Conservation (phyloP, 2,329 filamentous ascomycete genomes). For the Colletotrichum lupini region DNA sequence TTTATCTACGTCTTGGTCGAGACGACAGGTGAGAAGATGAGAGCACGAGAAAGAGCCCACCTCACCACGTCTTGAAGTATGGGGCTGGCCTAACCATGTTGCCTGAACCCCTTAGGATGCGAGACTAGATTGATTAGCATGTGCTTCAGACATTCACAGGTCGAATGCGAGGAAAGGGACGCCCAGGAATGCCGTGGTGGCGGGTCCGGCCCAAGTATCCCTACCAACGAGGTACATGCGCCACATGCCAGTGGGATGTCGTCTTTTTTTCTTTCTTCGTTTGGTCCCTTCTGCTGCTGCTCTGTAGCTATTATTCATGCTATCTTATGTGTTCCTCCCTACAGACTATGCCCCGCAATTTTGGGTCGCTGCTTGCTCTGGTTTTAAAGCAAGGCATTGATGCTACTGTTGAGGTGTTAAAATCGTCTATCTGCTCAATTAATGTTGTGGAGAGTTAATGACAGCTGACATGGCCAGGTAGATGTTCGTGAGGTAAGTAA, state of each 20-base stretch:
- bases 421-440: too few species aligned
- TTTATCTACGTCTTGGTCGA: conserved; percentile 22
- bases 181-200: conserved; percentile 32
- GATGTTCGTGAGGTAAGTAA: background rate
- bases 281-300: background rate
- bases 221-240: conserved; percentile 28
- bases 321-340: background rate
- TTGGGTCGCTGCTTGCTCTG: background rate
- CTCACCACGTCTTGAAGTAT: background rate
- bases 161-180: conserved; percentile 22
- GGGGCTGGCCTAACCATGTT: conserved; percentile 8
- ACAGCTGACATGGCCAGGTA: too few species aligned
- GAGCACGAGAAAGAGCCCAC: background rate
- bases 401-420: too few species aligned
- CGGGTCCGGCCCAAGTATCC: conserved; percentile 26
- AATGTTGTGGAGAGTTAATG: background rate
- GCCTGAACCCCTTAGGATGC: conserved; percentile 30
- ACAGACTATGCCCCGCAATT: background rate
- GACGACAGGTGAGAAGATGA: background rate
- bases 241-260: conserved; percentile 17
- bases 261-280: background rate
- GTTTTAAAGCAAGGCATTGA: too few species aligned
- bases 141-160: conserved; percentile 19
- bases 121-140: conserved; percentile 13
- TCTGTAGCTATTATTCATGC: background rate